These are phyloP conservation scores for Sporothrix phasma DNA, from an alignment of 2,329 filamentous ascomycete genomes.

Conservation along the genomic window DNA sequence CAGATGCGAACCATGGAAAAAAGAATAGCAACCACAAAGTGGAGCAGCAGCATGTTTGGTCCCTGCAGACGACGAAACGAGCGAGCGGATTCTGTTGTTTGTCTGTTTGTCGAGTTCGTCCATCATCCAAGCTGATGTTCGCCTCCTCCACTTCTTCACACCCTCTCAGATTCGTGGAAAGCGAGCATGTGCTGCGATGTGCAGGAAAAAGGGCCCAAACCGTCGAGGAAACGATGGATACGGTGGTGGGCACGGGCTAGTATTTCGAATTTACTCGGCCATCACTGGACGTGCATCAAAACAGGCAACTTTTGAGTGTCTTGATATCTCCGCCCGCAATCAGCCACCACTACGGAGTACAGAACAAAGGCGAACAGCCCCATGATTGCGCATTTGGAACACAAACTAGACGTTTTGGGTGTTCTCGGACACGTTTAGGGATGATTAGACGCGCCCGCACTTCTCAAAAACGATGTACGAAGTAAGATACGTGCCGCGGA, in stretches of 20 bases:
- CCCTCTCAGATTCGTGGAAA: too few relatives aligned
- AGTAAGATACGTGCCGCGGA: neutral
- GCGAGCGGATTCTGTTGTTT: neutral
- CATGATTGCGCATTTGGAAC: neutral
- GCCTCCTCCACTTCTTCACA: too few relatives aligned
- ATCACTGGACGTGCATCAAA: neutral
- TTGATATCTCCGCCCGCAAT: neutral
- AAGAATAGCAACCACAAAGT: too few relatives aligned
- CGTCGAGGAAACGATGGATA: neutral
- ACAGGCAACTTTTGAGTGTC: neutral
- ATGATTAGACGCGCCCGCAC: neutral
- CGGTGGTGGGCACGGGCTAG: neutral
- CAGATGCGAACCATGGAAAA: too few relatives aligned
- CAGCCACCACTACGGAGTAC: too few relatives aligned
- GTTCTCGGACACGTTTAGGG: neutral
- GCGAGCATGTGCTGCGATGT: neutral
- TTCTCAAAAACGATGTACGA: neutral
- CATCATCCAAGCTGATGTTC: too few relatives aligned
- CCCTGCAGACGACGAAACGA: neutral
- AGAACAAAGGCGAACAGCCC: neutral
- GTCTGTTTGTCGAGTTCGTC: too few relatives aligned
- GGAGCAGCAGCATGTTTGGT: too few relatives aligned
- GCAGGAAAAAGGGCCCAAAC: too few relatives aligned
- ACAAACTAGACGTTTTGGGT: too few relatives aligned
- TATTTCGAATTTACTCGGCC: too few relatives aligned